Percentiles rank a stretch among this genome's conserved stretches.
Evolutionary conservation across 306 rosid species (phyloP).

Genomic region (Quercus parvula): DNA sequence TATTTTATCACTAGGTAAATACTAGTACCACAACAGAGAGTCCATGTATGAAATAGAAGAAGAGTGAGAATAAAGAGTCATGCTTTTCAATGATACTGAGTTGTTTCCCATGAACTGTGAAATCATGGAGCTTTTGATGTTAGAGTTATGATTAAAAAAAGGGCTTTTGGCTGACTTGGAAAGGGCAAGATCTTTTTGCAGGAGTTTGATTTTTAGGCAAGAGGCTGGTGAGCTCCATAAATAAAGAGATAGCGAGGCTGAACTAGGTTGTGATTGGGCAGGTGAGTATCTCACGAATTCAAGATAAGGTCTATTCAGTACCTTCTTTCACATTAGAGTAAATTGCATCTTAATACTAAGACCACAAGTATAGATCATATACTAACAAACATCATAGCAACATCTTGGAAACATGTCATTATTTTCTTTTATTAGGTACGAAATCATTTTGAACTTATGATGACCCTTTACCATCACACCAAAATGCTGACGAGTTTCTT

Average conservation of each 20-base stretch:
- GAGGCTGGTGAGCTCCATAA: slow-evolving; percentile 36
- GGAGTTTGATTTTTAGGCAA: slow-evolving; percentile 12
- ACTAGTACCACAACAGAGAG: background rate
- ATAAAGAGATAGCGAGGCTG: slow-evolving; percentile 1
- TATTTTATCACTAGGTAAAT: background rate
- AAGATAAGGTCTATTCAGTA: background rate
- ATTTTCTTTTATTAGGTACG: too few species aligned
- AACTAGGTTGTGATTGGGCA: slow-evolving; percentile 28
- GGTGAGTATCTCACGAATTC: slow-evolving; percentile 20
- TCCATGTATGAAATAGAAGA: background rate
- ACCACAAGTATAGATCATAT: too few species aligned
- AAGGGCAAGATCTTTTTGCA: slow-evolving; percentile 17
- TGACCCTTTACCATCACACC: too few species aligned
- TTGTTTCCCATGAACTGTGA: background rate
- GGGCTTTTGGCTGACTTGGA: slow-evolving; percentile 8
- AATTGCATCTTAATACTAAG: too few species aligned
- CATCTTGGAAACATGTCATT: too few species aligned
- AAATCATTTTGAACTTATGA: too few species aligned
- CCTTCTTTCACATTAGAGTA: too few species aligned
- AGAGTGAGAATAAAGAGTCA: background rate
- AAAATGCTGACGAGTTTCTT: too few species aligned
- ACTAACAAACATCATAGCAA: too few species aligned
- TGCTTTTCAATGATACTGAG: background rate
- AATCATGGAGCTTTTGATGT: background rate
- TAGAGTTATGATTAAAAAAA: background rate